Evolutionary conservation across 768 basidiomycete species (phyloP).

Genomic region (Mycena indigotica): DNA sequence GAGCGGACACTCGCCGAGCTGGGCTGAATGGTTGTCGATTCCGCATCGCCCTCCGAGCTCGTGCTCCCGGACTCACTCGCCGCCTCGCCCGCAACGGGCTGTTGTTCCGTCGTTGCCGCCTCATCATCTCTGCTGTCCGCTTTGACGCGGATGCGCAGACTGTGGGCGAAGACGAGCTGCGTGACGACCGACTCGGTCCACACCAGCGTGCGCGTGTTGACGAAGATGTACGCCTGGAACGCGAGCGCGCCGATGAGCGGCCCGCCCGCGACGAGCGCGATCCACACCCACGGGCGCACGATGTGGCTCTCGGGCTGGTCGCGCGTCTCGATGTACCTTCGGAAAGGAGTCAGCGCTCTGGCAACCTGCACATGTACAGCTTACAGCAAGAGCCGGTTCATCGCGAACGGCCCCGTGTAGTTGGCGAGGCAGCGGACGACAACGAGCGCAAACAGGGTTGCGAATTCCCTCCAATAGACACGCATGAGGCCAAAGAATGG

Average conservation of each 20-base stretch:
- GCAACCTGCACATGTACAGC: constrained; percentile 16
- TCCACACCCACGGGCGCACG: constrained; percentile 73
- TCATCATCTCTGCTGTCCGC: constrained; percentile 32
- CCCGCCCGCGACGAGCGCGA: constrained; percentile 51
- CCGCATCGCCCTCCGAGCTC: not conserved
- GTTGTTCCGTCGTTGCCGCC: constrained; percentile 26
- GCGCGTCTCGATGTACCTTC: constrained; percentile 58
- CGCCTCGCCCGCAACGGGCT: not conserved
- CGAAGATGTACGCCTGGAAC: constrained; percentile 58
- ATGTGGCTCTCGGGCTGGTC: constrained; percentile 36
- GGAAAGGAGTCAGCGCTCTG: constrained; percentile 14
- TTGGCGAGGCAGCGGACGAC: constrained; percentile 29
- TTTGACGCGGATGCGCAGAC: constrained; percentile 63
- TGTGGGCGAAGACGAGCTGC: constrained; percentile 48
- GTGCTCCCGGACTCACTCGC: not conserved
- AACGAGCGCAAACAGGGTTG: constrained; percentile 31
- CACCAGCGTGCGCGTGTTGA: constrained; percentile 44
- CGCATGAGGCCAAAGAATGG: constrained; percentile 51
- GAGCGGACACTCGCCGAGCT: constrained; percentile 16
- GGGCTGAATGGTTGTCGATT: constrained; percentile 8
- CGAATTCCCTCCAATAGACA: constrained; percentile 38
- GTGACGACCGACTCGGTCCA: constrained; percentile 49
- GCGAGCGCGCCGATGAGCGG: constrained; percentile 44
- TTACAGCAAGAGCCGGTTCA: constrained; percentile 46
- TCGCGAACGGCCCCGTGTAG: constrained; percentile 44